A percentile compares a stretch with the other conserved stretches of the same genome.
These are phyloP conservation scores for Phytophthora hybrid DNA, from an alignment of 352 stramenopile species.

Conservation along the genomic window DNA sequence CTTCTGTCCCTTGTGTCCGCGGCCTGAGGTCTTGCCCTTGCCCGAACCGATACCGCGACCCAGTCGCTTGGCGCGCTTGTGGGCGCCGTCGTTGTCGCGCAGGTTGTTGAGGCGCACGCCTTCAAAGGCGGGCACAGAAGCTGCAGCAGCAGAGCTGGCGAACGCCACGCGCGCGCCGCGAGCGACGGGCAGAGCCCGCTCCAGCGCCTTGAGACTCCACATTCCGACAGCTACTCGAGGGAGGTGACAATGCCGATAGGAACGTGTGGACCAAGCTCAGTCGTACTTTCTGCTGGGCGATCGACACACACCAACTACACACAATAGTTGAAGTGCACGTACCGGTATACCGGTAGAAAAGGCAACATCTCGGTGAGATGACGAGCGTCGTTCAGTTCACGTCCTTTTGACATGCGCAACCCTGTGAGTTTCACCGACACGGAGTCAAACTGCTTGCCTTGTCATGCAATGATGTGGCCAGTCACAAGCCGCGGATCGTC, in stretches of 20 bases:
- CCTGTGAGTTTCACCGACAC: conserved; percentile 77
- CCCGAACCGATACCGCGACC: conserved; percentile 94
- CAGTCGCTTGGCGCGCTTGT: conserved; percentile 92
- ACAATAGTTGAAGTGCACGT: background rate
- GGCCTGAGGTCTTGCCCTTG: conserved; percentile 95
- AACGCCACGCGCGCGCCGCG: conserved; percentile 35
- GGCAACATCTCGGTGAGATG: conserved; percentile 35
- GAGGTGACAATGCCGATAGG: conserved; percentile 13
- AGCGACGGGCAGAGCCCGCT: conserved; percentile 52
- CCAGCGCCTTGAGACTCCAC: conserved; percentile 71
- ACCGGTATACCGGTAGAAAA: background rate
- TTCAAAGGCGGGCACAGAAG: conserved; percentile 43
- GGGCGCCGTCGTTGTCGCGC: conserved; percentile 86
- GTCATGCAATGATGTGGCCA: conserved; percentile 81
- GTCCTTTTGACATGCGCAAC: conserved; percentile 23
- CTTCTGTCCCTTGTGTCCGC: conserved; percentile 98
- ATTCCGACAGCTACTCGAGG: conserved; percentile 29
- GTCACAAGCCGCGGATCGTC: conserved; percentile 79
- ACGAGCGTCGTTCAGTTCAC: too few relatives aligned
- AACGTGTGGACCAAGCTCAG: conserved; percentile 19
- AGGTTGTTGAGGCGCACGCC: conserved; percentile 88
- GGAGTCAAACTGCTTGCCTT: conserved; percentile 86
- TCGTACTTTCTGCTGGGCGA: conserved; percentile 22
- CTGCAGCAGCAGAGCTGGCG: conserved; percentile 52
- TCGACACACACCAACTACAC: conserved; percentile 7